Evolutionary conservation across 2,329 filamentous ascomycete genomes (phyloP).

Genomic region (Fusarium euwallaceae): DNA sequence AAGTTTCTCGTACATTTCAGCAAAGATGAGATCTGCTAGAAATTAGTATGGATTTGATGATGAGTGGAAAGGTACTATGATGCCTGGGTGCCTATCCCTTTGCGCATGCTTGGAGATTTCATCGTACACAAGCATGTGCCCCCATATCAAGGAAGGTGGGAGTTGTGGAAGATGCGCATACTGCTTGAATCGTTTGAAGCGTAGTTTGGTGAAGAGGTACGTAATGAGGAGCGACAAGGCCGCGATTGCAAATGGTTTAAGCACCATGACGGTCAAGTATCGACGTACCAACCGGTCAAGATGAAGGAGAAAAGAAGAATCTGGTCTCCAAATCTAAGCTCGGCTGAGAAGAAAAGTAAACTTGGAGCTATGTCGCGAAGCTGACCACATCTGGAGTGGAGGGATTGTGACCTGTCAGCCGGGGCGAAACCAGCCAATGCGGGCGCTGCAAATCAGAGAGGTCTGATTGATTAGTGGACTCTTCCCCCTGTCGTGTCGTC

Average conservation of each 20-base stretch:
- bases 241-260: neutral
- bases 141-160: conserved; percentile 6
- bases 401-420: neutral
- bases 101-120: neutral
- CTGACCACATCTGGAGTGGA: neutral
- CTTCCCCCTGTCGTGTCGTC: neutral
- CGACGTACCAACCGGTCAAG: neutral
- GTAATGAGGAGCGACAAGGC: neutral
- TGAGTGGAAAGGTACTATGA: neutral
- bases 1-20: conserved; percentile 46
- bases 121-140: conserved; percentile 4
- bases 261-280: neutral
- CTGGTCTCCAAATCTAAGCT: too few relatives aligned
- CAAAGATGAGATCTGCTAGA: conserved; percentile 2
- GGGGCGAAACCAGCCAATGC: neutral
- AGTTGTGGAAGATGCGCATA: conserved; percentile 13
- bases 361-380: neutral
- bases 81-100: conserved; percentile 6
- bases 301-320: neutral
- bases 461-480: neutral
- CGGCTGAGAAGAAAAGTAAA: neutral
- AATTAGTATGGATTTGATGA: neutral
- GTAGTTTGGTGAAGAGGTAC: neutral
- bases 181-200: conserved; percentile 12
- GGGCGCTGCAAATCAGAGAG: neutral